Evolutionary conservation across 495 filamentous ascomycete genomes (phyloP).

Genomic region (Articulospora tetracladia): DNA sequence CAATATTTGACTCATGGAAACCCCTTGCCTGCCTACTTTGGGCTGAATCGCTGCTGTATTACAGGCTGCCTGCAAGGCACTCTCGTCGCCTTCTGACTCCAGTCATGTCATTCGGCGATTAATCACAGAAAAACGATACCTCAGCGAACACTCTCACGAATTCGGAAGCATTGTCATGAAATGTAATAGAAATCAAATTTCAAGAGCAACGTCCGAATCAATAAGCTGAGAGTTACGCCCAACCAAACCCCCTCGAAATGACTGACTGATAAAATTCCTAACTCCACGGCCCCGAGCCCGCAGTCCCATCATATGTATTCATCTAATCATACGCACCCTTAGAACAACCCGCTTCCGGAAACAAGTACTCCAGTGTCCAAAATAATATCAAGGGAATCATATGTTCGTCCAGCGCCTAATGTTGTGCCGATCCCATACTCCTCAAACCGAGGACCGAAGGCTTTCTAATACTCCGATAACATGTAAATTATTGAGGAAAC

Average conservation of each 20-base stretch:
- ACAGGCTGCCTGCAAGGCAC: not conserved
- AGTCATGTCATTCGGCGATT: not conserved
- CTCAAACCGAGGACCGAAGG: constrained; percentile 6
- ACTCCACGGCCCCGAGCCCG: constrained; percentile 14
- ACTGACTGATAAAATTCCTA: constrained; percentile 4
- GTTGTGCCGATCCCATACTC: constrained; percentile 14
- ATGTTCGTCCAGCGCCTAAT: constrained; percentile 22
- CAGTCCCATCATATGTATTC: constrained; percentile 11
- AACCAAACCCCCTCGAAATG: not conserved
- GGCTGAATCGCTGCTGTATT: not conserved
- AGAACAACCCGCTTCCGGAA: not conserved
- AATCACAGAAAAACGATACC: not conserved
- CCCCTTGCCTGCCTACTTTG: not conserved
- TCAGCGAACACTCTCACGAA: not conserved
- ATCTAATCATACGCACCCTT: constrained; percentile 13
- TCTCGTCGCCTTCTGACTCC: not conserved
- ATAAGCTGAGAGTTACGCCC: constrained; percentile 5
- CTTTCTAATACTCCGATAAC: constrained; percentile 19
- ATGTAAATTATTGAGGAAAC: constrained; percentile 40
- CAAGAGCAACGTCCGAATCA: constrained; percentile 9
- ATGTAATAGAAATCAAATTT: constrained; percentile 14
- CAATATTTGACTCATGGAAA: not conserved
- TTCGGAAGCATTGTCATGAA: constrained; percentile 7
- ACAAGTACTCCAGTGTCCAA: constrained; percentile 22
- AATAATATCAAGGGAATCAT: constrained; percentile 23